Percentiles rank a stretch among this genome's conserved stretches.
Conservation (phyloP, 2,329 filamentous ascomycete species). For the Aaosphaeria pasadenensis region DNA sequence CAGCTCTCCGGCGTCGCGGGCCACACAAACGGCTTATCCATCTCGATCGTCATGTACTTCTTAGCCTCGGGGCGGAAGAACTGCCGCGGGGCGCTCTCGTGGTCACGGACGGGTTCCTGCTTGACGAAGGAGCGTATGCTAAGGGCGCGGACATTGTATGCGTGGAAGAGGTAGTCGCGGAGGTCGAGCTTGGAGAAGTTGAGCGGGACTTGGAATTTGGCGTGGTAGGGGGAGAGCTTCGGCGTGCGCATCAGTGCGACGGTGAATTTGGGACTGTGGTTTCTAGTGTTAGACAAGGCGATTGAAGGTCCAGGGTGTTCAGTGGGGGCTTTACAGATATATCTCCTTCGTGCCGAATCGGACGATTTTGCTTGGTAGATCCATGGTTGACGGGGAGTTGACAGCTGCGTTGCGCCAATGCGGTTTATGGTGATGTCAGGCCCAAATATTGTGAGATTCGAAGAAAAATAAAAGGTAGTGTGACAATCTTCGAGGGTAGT, state of each 20-base stretch:
- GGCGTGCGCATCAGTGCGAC: constrained; percentile 75
- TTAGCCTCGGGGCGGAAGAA: constrained; percentile 68
- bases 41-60: constrained; percentile 95
- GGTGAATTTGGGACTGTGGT: constrained; percentile 71
- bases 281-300: constrained; percentile 6
- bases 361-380: not conserved
- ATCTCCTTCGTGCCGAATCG: constrained; percentile 44
- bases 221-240: constrained; percentile 72
- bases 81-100: constrained; percentile 47
- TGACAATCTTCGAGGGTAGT: no score
- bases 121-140: constrained; percentile 77
- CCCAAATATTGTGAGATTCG: no score
- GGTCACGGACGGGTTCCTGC: constrained; percentile 61
- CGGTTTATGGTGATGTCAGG: no score
- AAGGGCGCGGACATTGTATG: constrained; percentile 69
- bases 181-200: constrained; percentile 95
- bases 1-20: constrained; percentile 66
- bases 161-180: constrained; percentile 88
- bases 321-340: constrained; percentile 41
- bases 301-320: not conserved
- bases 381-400: not conserved
- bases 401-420: no score
- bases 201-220: constrained; percentile 86
- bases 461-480: no score
- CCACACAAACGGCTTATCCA: constrained; percentile 85